These are phyloP conservation scores for Mortierella antarctica DNA, from an alignment of 192 early-diverging fungal species.

Conservation along the genomic window DNA sequence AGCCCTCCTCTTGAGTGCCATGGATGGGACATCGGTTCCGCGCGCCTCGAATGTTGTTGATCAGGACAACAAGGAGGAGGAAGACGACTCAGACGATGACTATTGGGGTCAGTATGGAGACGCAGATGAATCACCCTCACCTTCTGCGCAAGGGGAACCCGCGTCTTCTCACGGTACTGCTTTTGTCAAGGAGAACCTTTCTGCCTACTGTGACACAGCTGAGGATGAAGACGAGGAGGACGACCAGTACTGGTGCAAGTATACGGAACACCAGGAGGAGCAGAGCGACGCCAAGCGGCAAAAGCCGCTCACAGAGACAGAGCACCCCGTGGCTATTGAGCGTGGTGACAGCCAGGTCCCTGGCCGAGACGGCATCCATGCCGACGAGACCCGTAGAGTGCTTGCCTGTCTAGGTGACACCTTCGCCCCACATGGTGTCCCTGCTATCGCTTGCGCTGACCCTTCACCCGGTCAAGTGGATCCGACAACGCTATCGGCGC, in stretches of 20 bases:
- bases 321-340: neutral
- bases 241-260: slow-evolving; percentile 50
- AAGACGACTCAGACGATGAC: slow-evolving; percentile 35
- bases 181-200: neutral
- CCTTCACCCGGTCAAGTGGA: slow-evolving; percentile 11
- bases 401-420: neutral
- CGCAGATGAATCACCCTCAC: neutral
- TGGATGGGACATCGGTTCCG: neutral
- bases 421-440: neutral
- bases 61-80: neutral
- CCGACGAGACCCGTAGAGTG: neutral
- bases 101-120: slow-evolving; percentile 52
- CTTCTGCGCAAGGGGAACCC: neutral
- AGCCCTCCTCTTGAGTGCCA: neutral
- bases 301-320: neutral
- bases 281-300: neutral
- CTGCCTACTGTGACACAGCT: neutral
- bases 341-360: neutral
- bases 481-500: slow-evolving; percentile 12
- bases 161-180: neutral
- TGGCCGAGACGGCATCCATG: neutral
- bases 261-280: slow-evolving; percentile 16
- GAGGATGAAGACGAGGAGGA: slow-evolving; percentile 28
- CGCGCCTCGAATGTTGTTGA: neutral
- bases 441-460: neutral